Conservation (phyloP, 1,284 basidiomycete genomes). For the Rhodotorula sp. region DNA sequence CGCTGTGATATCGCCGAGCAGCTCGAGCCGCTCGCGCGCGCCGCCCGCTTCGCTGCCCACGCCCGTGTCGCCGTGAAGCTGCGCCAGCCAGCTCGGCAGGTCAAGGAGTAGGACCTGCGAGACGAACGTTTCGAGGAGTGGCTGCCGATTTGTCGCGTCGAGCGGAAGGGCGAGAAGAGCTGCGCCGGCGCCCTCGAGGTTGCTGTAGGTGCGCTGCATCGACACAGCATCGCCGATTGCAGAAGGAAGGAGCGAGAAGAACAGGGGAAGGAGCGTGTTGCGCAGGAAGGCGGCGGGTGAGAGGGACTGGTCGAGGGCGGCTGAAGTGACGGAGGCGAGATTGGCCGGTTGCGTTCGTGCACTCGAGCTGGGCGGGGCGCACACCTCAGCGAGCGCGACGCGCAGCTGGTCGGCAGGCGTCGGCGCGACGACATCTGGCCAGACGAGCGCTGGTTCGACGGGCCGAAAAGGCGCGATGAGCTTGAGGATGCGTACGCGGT, state of each 20-base stretch:
- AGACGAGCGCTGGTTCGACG: neutral
- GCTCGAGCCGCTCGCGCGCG: neutral
- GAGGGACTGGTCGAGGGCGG: neutral
- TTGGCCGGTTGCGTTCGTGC: neutral
- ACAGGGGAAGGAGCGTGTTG: neutral
- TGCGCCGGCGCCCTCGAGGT: constrained; percentile 3
- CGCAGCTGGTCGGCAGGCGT: neutral
- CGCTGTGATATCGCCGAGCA: constrained; percentile 14
- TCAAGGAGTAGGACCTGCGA: neutral
- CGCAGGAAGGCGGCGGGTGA: neutral
- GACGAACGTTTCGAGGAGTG: neutral
- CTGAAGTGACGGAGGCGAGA: constrained; percentile 2
- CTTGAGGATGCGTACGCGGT: neutral
- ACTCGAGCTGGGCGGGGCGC: too few species aligned
- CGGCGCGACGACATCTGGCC: neutral
- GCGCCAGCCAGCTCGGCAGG: neutral
- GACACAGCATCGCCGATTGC: neutral
- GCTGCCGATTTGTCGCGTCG: too few species aligned
- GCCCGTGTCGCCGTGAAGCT: neutral
- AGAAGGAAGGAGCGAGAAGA: neutral
- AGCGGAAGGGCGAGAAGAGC: neutral
- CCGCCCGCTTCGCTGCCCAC: neutral
- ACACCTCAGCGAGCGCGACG: neutral
- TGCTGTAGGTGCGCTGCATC: neutral
- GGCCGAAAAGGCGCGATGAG: constrained; percentile 8